phyloP scores from a whole-genome alignment of 768 basidiomycete species.

The Suillus subalutaceus region DNA sequence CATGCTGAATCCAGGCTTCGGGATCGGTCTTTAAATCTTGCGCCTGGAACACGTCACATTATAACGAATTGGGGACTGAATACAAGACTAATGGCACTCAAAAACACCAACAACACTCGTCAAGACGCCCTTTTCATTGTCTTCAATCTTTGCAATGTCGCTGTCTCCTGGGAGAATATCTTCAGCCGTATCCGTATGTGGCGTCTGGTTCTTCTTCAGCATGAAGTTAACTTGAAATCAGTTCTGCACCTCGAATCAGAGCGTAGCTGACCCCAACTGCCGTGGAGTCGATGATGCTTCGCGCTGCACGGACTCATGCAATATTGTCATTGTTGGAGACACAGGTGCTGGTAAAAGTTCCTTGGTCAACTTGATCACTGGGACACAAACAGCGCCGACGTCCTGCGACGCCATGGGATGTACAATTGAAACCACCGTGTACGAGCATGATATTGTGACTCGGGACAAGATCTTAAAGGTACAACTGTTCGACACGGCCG shows the following conservation, averaged over 20 bases:
- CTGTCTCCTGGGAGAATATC: no score
- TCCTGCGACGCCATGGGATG: constrained; percentile 27
- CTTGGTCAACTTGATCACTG: constrained; percentile 31
- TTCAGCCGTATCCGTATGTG: no score
- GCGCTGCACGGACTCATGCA: constrained; percentile 14
- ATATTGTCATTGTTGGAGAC: constrained; percentile 31
- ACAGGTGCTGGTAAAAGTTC: constrained; percentile 33
- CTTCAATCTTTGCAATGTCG: not conserved
- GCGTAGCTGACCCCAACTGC: not conserved
- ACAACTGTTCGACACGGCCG: no score
- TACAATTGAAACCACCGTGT: constrained; percentile 21
- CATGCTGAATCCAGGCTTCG: not conserved
- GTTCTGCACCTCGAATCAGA: not conserved
- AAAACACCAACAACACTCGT: not conserved
- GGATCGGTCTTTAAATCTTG: not conserved
- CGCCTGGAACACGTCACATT: not conserved
- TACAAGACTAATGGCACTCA: not conserved
- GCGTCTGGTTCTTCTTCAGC: no score
- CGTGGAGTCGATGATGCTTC: not conserved
- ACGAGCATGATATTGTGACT: not conserved
- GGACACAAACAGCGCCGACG: constrained; percentile 19
- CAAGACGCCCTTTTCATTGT: not conserved
- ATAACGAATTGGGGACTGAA: not conserved
- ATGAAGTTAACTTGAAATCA: no score
- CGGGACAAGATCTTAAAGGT: not conserved